These are phyloP conservation scores for Cyanophora paradoxa DNA, from an alignment of 78 protist genomes.

Conservation along the genomic window DNA sequence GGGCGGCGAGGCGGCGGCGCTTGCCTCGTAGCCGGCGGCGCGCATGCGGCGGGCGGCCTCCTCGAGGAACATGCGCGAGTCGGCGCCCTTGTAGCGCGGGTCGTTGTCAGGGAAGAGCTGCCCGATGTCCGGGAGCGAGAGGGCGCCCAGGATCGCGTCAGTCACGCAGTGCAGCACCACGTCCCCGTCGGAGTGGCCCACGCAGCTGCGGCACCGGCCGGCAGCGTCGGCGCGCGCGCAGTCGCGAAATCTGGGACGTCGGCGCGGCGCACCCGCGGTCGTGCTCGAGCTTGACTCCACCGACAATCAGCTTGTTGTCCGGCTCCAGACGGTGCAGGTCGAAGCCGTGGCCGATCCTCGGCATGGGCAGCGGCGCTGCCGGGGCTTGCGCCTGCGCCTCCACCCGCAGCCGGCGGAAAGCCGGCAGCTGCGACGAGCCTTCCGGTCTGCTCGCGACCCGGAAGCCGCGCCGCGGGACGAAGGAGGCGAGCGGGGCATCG, in stretches of 20 bases:
- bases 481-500: too few species aligned
- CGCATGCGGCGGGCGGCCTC: neutral
- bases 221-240: neutral
- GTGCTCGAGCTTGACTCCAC: neutral
- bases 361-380: too few species aligned
- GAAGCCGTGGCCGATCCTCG: slow-evolving; percentile 9
- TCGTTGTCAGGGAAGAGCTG: slow-evolving; percentile 18
- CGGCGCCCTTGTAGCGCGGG: neutral
- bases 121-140: slow-evolving; percentile 5
- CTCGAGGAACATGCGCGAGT: neutral
- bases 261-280: neutral
- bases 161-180: neutral
- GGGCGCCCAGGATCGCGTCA: slow-evolving; percentile 7
- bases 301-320: neutral
- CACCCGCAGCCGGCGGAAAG: too few species aligned
- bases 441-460: too few species aligned
- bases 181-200: slow-evolving; percentile 20
- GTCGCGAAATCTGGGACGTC: neutral
- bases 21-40: neutral
- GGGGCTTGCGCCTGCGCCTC: too few species aligned
- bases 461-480: too few species aligned
- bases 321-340: slow-evolving; percentile 4
- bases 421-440: too few species aligned
- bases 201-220: neutral
- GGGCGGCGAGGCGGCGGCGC: neutral